Evolutionary conservation across 768 basidiomycete species (phyloP), one percentile per base, ranked within the genome.

Genomic region (Rhizopogon vesiculosus): DNA sequence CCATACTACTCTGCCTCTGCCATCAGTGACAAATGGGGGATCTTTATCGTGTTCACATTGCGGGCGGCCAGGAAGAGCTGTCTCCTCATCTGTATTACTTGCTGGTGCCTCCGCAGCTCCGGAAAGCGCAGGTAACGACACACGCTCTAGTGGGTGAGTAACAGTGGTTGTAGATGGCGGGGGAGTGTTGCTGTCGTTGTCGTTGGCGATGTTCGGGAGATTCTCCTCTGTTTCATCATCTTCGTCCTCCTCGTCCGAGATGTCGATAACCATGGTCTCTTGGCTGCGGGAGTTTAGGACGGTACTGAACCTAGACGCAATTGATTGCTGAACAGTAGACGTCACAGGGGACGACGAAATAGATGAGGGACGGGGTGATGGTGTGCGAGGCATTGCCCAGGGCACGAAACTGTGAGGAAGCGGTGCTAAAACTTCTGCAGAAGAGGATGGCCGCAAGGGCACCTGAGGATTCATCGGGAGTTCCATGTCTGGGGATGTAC

Each of bases 1-100:
- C 71, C 72, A 73, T 46, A 85, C 79, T 19, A 85, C 84, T 54
- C 84, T 73, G 8, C 84, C 84, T 45, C 85, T 75, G 28, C 84
- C 84, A 65, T 86, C 85, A 13, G 85, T 86, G 56, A 83, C 72
- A 61, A 85, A 86, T 7, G 80, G 77, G 31, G 82, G 80, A 29
- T 77, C 74, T 16, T 61, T 42, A 15, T 74, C 67, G 48, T 72
- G 72, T 49, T 73, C 69, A 51, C 64, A 61, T 44, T 60, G 68
- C 40, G 57, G 60, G 45, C 54, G 66, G 40, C 39, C 9, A 41
- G 3, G 41, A 3, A 31, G 39, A n/a, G 45, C 31, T 42, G 55
- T 49, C 35, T 29, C 28, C 39, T 57, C 56, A 25, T 35, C 46
- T 19, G 13, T 33, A 13, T 16, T 33, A 28, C 28, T 22, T 38